These are phyloP conservation scores for Vanrija humicola DNA, from an alignment of 1,284 basidiomycete genomes.

Conservation along the genomic window DNA sequence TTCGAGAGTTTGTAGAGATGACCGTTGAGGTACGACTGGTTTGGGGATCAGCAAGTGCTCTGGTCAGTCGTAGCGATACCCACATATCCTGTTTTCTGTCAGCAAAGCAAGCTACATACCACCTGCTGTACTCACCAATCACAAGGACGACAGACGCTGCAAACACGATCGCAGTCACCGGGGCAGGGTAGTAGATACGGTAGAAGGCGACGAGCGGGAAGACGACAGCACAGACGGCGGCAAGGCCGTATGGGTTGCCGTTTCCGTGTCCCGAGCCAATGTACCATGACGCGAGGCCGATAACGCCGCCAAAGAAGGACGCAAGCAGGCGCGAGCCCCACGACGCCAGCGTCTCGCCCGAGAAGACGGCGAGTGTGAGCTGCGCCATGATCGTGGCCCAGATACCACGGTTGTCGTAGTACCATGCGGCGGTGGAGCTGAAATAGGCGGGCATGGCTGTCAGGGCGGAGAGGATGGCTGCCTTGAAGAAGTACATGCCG, in stretches of 20 bases:
- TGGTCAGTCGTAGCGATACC: slow-evolving; percentile 1
- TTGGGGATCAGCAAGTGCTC: not conserved
- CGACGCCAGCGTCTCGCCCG: slow-evolving; percentile 69
- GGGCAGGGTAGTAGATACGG: slow-evolving; percentile 69
- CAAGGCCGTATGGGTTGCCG: slow-evolving; percentile 70
- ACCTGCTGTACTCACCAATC: slow-evolving; percentile 57
- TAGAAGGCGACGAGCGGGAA: slow-evolving; percentile 59
- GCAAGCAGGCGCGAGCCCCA: slow-evolving; percentile 61
- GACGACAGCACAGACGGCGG: slow-evolving; percentile 62
- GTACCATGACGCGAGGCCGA: slow-evolving; percentile 60
- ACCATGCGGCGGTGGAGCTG: slow-evolving; percentile 36
- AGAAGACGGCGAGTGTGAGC: slow-evolving; percentile 14
- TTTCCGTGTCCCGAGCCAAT: slow-evolving; percentile 62
- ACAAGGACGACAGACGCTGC: slow-evolving; percentile 68
- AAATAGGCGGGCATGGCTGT: slow-evolving; percentile 42
- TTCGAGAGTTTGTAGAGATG: slow-evolving; percentile 38
- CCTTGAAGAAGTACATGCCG: slow-evolving; percentile 71
- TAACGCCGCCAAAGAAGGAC: slow-evolving; percentile 65
- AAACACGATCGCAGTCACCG: slow-evolving; percentile 67
- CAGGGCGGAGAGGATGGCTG: slow-evolving; percentile 62
- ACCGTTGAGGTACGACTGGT: slow-evolving; percentile 41
- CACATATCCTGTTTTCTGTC: slow-evolving; percentile 21
- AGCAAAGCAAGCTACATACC: not conserved
- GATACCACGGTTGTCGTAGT: slow-evolving; percentile 44
- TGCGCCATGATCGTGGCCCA: slow-evolving; percentile 40